Evolutionary conservation across 495 filamentous ascomycete species (phyloP).

Genomic region (Entonaema liquescens): DNA sequence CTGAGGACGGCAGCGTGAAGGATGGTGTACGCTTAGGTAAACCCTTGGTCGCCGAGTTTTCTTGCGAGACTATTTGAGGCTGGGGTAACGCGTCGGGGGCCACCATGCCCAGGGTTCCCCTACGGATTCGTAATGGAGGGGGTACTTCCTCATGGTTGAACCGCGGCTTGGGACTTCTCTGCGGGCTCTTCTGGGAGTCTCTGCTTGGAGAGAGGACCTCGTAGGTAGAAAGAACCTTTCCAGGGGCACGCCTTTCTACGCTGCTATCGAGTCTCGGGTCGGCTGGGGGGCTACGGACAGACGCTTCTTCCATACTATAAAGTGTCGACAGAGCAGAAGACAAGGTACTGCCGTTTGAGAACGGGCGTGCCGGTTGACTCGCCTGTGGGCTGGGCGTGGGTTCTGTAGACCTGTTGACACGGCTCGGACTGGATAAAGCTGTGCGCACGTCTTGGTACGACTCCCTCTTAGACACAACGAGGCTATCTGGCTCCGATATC

Average conservation of each 20-base stretch:
- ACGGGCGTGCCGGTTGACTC: constrained; percentile 13
- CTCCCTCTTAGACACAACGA: constrained; percentile 23
- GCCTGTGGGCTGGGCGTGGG: constrained; percentile 28
- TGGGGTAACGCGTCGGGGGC: background rate
- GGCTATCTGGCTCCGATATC: constrained; percentile 49
- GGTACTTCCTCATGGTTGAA: constrained; percentile 19
- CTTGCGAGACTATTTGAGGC: background rate
- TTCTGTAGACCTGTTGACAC: constrained; percentile 17
- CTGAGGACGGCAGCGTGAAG: constrained; percentile 2
- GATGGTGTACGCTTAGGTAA: constrained; percentile 7
- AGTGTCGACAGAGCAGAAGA: constrained; percentile 56
- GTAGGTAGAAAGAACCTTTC: constrained; percentile 19
- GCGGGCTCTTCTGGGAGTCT: background rate
- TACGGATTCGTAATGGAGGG: constrained; percentile 22
- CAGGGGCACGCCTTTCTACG: background rate
- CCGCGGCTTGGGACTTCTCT: constrained; percentile 10
- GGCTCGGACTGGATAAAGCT: constrained; percentile 39
- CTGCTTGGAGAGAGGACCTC: constrained; percentile 17
- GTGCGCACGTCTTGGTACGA: constrained; percentile 38
- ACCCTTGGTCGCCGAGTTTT: background rate
- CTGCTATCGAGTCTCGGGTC: constrained; percentile 2
- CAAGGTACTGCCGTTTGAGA: constrained; percentile 47
- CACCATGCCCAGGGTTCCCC: constrained; percentile 22
- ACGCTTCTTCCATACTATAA: constrained; percentile 54
- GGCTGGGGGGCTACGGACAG: constrained; percentile 28